A percentile compares a stretch with the other conserved stretches of the same genome.
phyloP scores from a whole-genome alignment of 176 grass and related monocot genomes.

The Oryza punctata region DNA sequence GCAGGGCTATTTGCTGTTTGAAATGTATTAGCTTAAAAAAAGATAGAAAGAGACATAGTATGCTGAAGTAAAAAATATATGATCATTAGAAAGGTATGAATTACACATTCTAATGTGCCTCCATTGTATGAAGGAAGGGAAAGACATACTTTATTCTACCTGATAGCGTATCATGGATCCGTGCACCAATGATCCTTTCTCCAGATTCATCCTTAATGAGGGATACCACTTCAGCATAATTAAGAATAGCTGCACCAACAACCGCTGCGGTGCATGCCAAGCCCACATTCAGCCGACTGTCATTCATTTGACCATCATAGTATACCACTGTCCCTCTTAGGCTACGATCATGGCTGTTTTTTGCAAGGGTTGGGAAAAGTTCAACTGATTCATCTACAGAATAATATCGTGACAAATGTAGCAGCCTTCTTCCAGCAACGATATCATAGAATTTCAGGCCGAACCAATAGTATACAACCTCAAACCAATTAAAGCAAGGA shows the following conservation, averaged over 20 bases:
- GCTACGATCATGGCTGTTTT: conserved; percentile 59
- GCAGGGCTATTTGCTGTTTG: not conserved
- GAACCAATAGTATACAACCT: conserved; percentile 88
- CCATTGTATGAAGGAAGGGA: conserved; percentile 1
- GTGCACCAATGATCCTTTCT: conserved; percentile 75
- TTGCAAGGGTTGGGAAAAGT: conserved; percentile 89
- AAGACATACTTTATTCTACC: conserved; percentile 73
- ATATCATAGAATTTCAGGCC: conserved; percentile 94
- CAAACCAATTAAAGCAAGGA: conserved; percentile 98
- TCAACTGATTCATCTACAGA: conserved; percentile 81
- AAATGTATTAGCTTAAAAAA: not conserved
- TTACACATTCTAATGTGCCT: conserved; percentile 31
- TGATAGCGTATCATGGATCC: conserved; percentile 72
- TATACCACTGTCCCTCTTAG: conserved; percentile 95
- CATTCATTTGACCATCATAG: conserved; percentile 99
- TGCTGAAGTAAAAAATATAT: not conserved
- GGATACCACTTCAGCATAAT: conserved; percentile 91
- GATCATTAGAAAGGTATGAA: conserved; percentile 6
- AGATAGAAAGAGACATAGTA: not conserved
- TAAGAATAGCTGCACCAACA: conserved; percentile 83
- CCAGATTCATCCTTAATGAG: conserved; percentile 84
- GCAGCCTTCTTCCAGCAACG: conserved; percentile 81
- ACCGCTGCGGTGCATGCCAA: conserved; percentile 83
- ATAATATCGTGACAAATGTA: conserved; percentile 96
- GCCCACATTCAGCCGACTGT: conserved; percentile 86